phyloP scores from a whole-genome alignment of 2,329 filamentous ascomycete species.

The Rhynchosporium secalis region DNA sequence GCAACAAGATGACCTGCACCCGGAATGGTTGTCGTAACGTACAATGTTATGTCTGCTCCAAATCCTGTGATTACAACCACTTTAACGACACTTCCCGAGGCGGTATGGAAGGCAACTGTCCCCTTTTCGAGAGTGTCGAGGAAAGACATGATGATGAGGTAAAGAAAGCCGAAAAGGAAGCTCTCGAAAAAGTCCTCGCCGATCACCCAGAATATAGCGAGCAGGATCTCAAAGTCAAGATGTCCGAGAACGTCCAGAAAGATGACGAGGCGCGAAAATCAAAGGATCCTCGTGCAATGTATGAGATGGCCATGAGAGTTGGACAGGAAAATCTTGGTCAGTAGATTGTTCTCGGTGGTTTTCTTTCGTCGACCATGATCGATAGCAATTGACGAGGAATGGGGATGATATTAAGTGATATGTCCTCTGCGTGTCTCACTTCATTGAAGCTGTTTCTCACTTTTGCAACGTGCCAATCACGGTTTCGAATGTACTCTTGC shows the following conservation, averaged over 20 bases:
- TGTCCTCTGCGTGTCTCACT: neutral
- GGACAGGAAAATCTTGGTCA: constrained; percentile 5
- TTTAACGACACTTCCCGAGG: constrained; percentile 58
- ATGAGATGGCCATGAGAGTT: neutral
- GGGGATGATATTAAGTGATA: constrained; percentile 14
- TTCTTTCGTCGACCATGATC: neutral
- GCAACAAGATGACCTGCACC: constrained; percentile 80
- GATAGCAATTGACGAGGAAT: constrained; percentile 13
- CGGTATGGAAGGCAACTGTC: constrained; percentile 58
- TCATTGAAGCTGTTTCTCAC: neutral
- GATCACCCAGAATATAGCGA: constrained; percentile 62
- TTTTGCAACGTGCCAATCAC: neutral
- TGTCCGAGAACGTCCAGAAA: constrained; percentile 54
- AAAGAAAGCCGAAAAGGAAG: constrained; percentile 57
- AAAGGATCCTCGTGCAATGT: constrained; percentile 17
- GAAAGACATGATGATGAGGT: constrained; percentile 64
- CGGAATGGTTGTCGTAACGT: constrained; percentile 51
- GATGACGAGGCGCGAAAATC: constrained; percentile 42
- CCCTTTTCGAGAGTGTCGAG: constrained; percentile 63
- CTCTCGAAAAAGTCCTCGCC: constrained; percentile 54
- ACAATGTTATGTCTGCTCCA: constrained; percentile 72
- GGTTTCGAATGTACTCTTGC: neutral
- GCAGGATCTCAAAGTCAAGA: constrained; percentile 57
- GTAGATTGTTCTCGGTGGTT: constrained; percentile 11
- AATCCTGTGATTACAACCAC: constrained; percentile 65